phyloP scores from a whole-genome alignment of 305 asterid species.

The Fraxinus latifolia region DNA sequence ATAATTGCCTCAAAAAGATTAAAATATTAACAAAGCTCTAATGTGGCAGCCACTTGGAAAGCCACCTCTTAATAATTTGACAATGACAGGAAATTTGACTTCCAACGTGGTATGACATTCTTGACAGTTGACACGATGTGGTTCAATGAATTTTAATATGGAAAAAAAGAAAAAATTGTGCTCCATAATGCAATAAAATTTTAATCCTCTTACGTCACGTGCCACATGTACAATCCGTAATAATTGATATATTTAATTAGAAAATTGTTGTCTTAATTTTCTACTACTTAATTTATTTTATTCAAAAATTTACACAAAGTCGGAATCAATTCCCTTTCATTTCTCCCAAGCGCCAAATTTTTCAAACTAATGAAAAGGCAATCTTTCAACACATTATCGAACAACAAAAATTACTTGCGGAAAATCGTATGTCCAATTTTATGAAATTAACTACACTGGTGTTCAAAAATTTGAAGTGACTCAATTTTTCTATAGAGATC shows the following conservation, averaged over 20 bases:
- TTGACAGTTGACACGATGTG: neutral
- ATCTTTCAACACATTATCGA: neutral
- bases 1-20: neutral
- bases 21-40: neutral
- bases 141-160: neutral
- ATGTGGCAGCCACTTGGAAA: neutral
- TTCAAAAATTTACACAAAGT: neutral
- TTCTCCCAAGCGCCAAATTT: neutral
- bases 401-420: neutral
- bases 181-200: neutral
- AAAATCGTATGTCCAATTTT: neutral
- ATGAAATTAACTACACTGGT: neutral
- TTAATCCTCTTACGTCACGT: neutral
- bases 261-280: neutral
- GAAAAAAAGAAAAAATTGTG: too few species aligned
- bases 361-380: neutral
- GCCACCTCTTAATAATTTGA: neutral
- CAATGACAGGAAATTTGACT: constrained; percentile 6
- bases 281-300: neutral
- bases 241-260: neutral
- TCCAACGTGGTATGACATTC: neutral
- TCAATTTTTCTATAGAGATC: neutral
- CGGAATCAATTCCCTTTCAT: neutral
- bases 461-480: neutral
- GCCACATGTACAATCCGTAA: neutral